phyloP scores from a whole-genome alignment of 805 yeast genomes.

The Candida palmyrensis region DNA sequence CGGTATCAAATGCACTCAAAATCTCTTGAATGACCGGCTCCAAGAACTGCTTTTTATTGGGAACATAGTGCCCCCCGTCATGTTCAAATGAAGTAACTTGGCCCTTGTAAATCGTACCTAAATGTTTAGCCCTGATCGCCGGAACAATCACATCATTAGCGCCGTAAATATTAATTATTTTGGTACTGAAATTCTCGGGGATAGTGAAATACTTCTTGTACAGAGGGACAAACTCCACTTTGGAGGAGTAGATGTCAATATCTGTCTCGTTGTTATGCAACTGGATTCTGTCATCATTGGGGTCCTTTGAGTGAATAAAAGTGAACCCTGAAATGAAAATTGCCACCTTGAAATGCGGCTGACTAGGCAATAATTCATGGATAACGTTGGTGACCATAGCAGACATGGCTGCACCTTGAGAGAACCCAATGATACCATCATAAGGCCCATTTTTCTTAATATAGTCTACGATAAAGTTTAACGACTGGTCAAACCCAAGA shows the following conservation, averaged over 20 bases:
- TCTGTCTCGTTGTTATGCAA: constrained; percentile 18
- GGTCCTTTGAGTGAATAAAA: constrained; percentile 20
- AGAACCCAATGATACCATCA: constrained; percentile 38
- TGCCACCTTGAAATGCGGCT: constrained; percentile 23
- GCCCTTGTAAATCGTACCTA: constrained; percentile 14
- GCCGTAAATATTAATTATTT: constrained; percentile 26
- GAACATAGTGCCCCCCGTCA: constrained; percentile 36
- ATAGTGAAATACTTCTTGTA: constrained; percentile 16
- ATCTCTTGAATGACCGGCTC: constrained; percentile 13
- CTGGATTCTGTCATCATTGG: constrained; percentile 10
- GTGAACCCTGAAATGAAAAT: constrained; percentile 32
- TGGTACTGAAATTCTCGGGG: constrained; percentile 12
- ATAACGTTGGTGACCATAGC: constrained; percentile 19
- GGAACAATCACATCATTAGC: constrained; percentile 29
- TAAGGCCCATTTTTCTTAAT: constrained; percentile 35
- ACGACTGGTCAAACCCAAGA: constrained; percentile 23
- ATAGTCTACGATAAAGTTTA: constrained; percentile 20
- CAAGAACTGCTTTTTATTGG: constrained; percentile 19
- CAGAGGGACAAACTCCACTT: constrained; percentile 14
- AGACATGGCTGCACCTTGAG: constrained; percentile 40
- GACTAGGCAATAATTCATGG: constrained; percentile 3
- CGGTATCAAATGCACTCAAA: constrained; percentile 13
- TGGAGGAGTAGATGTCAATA: constrained; percentile 14
- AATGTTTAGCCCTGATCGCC: constrained; percentile 20
- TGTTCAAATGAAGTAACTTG: constrained; percentile 15